These are phyloP conservation scores for Nadsonia starkeyi-henricii DNA, from an alignment of 1,139 yeast species.

Conservation along the genomic window DNA sequence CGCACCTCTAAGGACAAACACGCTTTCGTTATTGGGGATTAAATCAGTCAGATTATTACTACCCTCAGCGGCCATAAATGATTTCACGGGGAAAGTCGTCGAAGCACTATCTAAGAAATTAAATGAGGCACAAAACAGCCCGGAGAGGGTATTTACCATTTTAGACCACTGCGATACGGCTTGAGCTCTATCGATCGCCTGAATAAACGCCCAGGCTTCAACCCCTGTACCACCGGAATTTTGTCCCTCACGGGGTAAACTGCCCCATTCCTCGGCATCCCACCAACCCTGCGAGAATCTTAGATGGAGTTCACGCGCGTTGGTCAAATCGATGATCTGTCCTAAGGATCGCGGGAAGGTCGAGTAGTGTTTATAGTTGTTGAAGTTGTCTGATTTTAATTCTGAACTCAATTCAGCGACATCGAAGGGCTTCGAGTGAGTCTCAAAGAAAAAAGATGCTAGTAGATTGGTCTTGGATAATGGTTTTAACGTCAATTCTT, in stretches of 20 bases:
- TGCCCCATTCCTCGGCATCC: conserved; percentile 85
- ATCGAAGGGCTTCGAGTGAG: conserved; percentile 36
- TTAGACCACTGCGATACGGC: conserved; percentile 59
- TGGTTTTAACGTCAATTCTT: conserved; percentile 48
- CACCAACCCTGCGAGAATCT: conserved; percentile 93
- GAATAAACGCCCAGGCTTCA: conserved; percentile 79
- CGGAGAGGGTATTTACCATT: conserved; percentile 67
- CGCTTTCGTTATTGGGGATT: conserved; percentile 12
- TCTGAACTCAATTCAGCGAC: conserved; percentile 17
- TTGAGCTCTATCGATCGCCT: conserved; percentile 39
- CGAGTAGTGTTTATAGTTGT: conserved; percentile 40
- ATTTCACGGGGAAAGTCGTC: conserved; percentile 55
- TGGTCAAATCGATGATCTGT: conserved; percentile 55
- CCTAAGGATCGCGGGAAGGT: conserved; percentile 73
- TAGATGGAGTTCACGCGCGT: conserved; percentile 63
- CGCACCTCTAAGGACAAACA: conserved; percentile 65
- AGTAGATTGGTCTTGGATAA: conserved; percentile 56
- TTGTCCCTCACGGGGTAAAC: conserved; percentile 56
- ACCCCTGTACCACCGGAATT: conserved; percentile 91
- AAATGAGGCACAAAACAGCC: conserved; percentile 88
- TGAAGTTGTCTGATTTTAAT: conserved; percentile 8
- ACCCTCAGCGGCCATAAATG: conserved; percentile 25
- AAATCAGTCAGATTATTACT: conserved; percentile 11
- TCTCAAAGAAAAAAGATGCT: conserved; percentile 53
- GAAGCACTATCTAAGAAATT: conserved; percentile 72